phyloP scores from a whole-genome alignment of 78 protist genomes.

The Protostelium mycophagum region DNA sequence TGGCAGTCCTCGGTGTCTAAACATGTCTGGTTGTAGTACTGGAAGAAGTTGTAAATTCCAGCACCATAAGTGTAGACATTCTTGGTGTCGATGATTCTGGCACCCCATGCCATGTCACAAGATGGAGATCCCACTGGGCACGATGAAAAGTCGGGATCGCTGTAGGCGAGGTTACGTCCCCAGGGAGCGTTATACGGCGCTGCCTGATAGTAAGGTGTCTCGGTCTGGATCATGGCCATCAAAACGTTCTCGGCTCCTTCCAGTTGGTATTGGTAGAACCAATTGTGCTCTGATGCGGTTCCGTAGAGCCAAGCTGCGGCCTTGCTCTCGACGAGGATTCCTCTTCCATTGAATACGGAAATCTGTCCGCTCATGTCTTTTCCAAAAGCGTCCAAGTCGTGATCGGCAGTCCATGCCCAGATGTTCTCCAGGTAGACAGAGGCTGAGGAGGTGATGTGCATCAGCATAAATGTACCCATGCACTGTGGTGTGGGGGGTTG shows the following conservation, averaged over 20 bases:
- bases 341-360: not conserved
- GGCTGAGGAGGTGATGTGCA: not conserved
- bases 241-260: not conserved
- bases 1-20: not conserved
- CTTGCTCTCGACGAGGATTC: not conserved
- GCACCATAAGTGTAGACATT: not conserved
- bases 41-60: not conserved
- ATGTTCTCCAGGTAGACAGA: not conserved
- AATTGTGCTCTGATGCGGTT: not conserved
- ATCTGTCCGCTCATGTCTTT: not conserved
- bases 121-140: not conserved
- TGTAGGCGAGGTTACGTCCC: not conserved
- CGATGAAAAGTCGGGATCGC: not conserved
- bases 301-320: not conserved
- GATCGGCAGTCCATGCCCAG: not conserved
- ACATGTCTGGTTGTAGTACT: not conserved
- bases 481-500: not conserved
- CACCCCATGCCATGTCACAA: not conserved
- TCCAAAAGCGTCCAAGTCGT: not conserved
- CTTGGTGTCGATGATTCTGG: not conserved
- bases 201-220: not conserved
- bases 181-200: not conserved
- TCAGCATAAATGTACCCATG: not conserved
- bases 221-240: not conserved
- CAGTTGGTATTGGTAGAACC: not conserved